Conservation (phyloP, 2,329 filamentous ascomycete genomes). For the Nothophaeocryptopus gaeumannii region DNA sequence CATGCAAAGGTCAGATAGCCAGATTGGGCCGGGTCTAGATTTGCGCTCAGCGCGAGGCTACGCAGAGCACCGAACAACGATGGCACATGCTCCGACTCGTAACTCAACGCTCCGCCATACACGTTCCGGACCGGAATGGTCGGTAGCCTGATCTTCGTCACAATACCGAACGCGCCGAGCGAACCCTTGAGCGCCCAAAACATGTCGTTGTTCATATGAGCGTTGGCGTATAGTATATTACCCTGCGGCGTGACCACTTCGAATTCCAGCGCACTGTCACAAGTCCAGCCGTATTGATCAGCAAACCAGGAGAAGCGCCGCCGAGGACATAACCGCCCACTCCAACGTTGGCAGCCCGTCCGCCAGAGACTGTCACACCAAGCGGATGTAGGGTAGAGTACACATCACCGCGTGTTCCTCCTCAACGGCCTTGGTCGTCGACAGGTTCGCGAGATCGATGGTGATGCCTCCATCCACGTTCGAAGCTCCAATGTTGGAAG, state of each 20-base stretch:
- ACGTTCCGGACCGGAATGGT: slow-evolving; percentile 27
- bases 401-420: slow-evolving; percentile 32
- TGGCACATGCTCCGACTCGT: slow-evolving; percentile 11
- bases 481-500: slow-evolving; percentile 23
- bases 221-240: slow-evolving; percentile 20
- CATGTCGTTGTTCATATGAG: slow-evolving; percentile 23
- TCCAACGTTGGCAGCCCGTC: slow-evolving; percentile 44
- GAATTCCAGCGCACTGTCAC: slow-evolving; percentile 32
- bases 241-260: slow-evolving; percentile 28
- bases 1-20: slow-evolving; percentile 24
- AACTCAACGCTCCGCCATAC: slow-evolving; percentile 22
- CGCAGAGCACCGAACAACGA: slow-evolving; percentile 18
- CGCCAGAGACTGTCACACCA: slow-evolving; percentile 45
- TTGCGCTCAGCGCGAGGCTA: slow-evolving; percentile 2
- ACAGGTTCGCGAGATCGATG: slow-evolving; percentile 27
- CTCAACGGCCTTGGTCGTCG: slow-evolving; percentile 1
- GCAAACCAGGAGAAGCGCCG: slow-evolving; percentile 49
- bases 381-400: slow-evolving; percentile 41
- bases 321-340: slow-evolving; percentile 48
- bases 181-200: slow-evolving; percentile 31
- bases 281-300: slow-evolving; percentile 48
- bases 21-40: slow-evolving; percentile 11
- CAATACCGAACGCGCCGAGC: slow-evolving; percentile 25
- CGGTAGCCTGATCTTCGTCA: slow-evolving; percentile 27
- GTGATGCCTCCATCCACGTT: slow-evolving; percentile 29